Conservation (phyloP, 2,329 filamentous ascomycete species). For the Rutstroemia sp. region DNA sequence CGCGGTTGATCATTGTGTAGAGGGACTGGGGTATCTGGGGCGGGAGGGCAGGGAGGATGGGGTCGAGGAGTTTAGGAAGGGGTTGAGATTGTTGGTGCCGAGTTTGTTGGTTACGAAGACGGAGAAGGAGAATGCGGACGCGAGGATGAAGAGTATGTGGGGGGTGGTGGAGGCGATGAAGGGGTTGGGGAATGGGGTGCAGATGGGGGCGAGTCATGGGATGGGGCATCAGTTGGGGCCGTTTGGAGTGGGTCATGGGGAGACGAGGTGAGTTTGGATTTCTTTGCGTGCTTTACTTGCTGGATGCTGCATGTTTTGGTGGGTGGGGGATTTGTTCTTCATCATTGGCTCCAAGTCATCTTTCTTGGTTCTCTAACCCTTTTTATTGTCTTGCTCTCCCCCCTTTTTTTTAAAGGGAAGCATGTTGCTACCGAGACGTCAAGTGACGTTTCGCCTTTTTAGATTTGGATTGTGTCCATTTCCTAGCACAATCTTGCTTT, state of each 20-base stretch:
- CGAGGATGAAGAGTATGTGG: slow-evolving; percentile 25
- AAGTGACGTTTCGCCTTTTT: too few relatives aligned
- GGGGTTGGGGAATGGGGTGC: slow-evolving; percentile 21
- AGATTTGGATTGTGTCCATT: too few relatives aligned
- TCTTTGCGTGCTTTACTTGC: too few relatives aligned
- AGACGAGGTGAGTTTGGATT: slow-evolving; percentile 33
- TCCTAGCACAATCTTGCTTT: too few relatives aligned
- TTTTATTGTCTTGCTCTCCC: too few relatives aligned
- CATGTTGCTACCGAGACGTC: too few relatives aligned
- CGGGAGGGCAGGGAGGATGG: slow-evolving; percentile 11
- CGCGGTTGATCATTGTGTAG: slow-evolving; percentile 51
- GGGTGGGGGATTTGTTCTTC: too few relatives aligned
- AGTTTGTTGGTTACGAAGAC: slow-evolving; percentile 21
- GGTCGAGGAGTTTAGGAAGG: slow-evolving; percentile 15
- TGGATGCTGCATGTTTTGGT: too few relatives aligned
- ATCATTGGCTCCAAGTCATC: too few relatives aligned
- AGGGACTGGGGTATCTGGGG: slow-evolving; percentile 40
- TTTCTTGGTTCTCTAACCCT: too few relatives aligned
- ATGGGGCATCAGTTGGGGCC: slow-evolving; percentile 37
- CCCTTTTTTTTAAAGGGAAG: too few relatives aligned
- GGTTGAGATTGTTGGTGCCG: slow-evolving; percentile 20
- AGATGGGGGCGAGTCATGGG: slow-evolving; percentile 33
- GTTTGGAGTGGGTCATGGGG: slow-evolving; percentile 49
- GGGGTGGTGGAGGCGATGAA: slow-evolving; percentile 47
- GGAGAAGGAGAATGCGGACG: slow-evolving; percentile 13